phyloP scores from a whole-genome alignment of 495 filamentous ascomycete species.

The Trichocladium uniseriatum region DNA sequence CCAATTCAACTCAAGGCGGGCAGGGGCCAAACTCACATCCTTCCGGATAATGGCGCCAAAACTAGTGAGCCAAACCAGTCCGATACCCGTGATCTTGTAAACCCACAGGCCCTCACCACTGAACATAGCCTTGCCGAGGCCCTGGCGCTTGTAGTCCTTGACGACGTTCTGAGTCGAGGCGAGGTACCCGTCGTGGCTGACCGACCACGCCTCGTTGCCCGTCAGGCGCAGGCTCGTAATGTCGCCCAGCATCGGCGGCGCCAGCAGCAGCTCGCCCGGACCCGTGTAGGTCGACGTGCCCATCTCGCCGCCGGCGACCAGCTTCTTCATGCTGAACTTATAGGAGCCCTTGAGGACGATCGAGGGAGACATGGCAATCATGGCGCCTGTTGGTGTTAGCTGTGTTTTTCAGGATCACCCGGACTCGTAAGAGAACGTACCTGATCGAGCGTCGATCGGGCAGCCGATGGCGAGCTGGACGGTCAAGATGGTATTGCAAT shows the following conservation, averaged over 20 bases:
- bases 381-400: slow-evolving; percentile 45
- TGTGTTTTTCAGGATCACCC: neutral
- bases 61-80: slow-evolving; percentile 79
- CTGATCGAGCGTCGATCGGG: slow-evolving; percentile 72
- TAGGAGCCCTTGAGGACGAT: slow-evolving; percentile 71
- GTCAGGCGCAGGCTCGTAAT: slow-evolving; percentile 68
- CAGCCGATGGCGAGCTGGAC: slow-evolving; percentile 84
- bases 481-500: slow-evolving; percentile 82
- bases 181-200: slow-evolving; percentile 73
- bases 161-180: slow-evolving; percentile 66
- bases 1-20: neutral
- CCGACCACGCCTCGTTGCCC: slow-evolving; percentile 64
- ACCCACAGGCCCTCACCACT: slow-evolving; percentile 88
- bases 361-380: slow-evolving; percentile 92
- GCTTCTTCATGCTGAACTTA: slow-evolving; percentile 78
- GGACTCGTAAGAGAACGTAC: slow-evolving; percentile 30
- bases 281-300: slow-evolving; percentile 73
- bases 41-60: slow-evolving; percentile 94
- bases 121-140: slow-evolving; percentile 87
- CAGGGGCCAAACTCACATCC: slow-evolving; percentile 55
- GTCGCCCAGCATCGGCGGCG: slow-evolving; percentile 72
- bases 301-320: slow-evolving; percentile 75
- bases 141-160: slow-evolving; percentile 78
- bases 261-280: slow-evolving; percentile 82
- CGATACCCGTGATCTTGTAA: slow-evolving; percentile 71